Evolutionary conservation across 2,329 filamentous ascomycete genomes (phyloP).

Genomic region (Gliomastix tumulicola): DNA sequence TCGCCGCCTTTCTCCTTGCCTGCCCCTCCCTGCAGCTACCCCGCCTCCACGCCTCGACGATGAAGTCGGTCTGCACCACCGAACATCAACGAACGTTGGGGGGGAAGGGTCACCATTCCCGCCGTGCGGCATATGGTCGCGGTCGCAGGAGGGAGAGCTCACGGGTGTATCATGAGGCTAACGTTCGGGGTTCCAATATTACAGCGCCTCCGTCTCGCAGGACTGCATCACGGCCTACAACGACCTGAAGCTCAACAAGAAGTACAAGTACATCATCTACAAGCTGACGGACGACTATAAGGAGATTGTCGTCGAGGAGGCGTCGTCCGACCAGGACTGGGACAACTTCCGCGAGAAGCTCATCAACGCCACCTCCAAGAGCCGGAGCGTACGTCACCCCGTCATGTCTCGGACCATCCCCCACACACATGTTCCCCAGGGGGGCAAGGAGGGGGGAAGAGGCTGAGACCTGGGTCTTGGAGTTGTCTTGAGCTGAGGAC

Average conservation of each 20-base stretch:
- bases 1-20: slow-evolving; percentile 16
- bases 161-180: slow-evolving; percentile 11
- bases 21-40: slow-evolving; percentile 2
- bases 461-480: no score
- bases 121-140: not conserved
- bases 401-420: no score
- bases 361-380: slow-evolving; percentile 65
- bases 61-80: no score
- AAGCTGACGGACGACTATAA: slow-evolving; percentile 80
- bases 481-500: no score
- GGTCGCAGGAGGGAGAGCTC: no score
- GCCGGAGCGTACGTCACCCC: slow-evolving; percentile 49
- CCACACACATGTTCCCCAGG: no score
- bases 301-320: slow-evolving; percentile 74
- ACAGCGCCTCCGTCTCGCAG: slow-evolving; percentile 63
- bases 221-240: slow-evolving; percentile 71
- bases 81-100: no score
- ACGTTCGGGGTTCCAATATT: slow-evolving; percentile 8
- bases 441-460: no score
- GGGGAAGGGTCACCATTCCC: no score
- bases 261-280: slow-evolving; percentile 82
- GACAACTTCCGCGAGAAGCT: slow-evolving; percentile 71
- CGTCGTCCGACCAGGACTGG: slow-evolving; percentile 60
- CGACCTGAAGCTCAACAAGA: slow-evolving; percentile 76
- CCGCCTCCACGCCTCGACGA: slow-evolving; percentile 2